phyloP scores from a whole-genome alignment of 148 eudicot species.

The Silene conica region DNA sequence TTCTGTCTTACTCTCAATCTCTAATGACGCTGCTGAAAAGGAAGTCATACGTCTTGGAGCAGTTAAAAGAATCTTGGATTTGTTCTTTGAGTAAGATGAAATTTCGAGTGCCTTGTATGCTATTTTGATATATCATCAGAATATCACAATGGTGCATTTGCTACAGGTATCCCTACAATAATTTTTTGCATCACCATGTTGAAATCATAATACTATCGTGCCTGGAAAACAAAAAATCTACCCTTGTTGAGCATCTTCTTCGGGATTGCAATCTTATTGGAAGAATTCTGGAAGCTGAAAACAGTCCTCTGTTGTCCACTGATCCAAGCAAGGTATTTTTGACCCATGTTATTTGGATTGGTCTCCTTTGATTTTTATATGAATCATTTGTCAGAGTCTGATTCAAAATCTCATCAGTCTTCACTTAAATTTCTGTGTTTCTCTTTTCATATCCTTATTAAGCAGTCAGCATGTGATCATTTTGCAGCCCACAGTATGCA shows the following conservation, averaged over 20 bases:
- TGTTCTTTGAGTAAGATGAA: slow-evolving; percentile 77
- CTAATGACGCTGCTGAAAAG: slow-evolving; percentile 84
- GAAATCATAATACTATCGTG: slow-evolving; percentile 66
- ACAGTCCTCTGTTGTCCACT: slow-evolving; percentile 44
- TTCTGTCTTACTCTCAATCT: slow-evolving; percentile 68
- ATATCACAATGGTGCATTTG: slow-evolving; percentile 18
- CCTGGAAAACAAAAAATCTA: slow-evolving; percentile 74
- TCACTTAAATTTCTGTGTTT: not conserved
- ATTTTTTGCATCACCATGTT: slow-evolving; percentile 89
- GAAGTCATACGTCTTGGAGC: slow-evolving; percentile 90
- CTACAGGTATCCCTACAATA: slow-evolving; percentile 89
- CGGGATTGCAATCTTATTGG: slow-evolving; percentile 76
- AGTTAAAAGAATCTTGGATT: slow-evolving; percentile 58
- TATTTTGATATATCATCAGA: not conserved
- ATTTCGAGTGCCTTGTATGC: not conserved
- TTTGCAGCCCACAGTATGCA: slow-evolving; percentile 75
- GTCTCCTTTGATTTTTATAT: not conserved
- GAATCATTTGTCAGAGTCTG: not conserved
- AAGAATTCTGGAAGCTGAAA: slow-evolving; percentile 84
- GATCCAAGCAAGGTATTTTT: slow-evolving; percentile 59
- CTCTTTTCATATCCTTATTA: not conserved
- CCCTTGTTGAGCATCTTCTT: slow-evolving; percentile 75
- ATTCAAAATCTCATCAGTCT: not conserved
- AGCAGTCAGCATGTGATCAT: not conserved
- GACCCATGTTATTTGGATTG: slow-evolving; percentile 3